Evolutionary conservation across 2,329 filamentous ascomycete species (phyloP), one percentile per base, ranked within the genome.

Genomic region (Fusarium foetens): DNA sequence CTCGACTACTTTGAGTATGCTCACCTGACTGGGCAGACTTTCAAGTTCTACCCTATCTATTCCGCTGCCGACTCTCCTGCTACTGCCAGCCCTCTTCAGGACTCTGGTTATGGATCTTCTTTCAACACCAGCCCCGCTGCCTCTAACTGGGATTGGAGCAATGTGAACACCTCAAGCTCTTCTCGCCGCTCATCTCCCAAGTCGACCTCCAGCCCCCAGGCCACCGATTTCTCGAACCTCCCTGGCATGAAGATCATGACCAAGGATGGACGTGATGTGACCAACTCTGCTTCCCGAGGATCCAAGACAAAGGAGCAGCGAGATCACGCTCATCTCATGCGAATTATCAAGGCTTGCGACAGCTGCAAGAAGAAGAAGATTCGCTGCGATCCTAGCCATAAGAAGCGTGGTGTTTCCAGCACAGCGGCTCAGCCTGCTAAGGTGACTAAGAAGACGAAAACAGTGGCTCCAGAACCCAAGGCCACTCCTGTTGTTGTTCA

Each of bases 201-300:
- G 72, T 53, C 70, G n/a, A 53, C 63, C 33, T 78, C 80, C 17
- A 78, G 79, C 52, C 76, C 79, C 4, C 80, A 77, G 27, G 58
- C 77, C 10, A 72, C 76, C 39, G 87, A 89, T 79, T 86, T 89
- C 75, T 85, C 86, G 10, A 81, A 83, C 71, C 79, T 90, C 25
- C 89, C 89, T 12, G 89, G 90, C 58, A 91, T 91, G 88, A 90
- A 89, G 78, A 91, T 92, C 70, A 85, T 91, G 83, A 91, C 89
- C 64, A 87, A 85, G 78, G 89, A 90, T 70, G 90, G 90, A 52
- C 81, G 82, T 45, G 90, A 92, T 77, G 86, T 92, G 62, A 92
- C 90, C 48, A 88, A 90, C 79, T 85, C 86, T 61, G 88, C 88
- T 19, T 89, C 88, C 21, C 85, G 89, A 42, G 89, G 89, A 38